Conservation (phyloP, 1,284 basidiomycete species). For the Puccinia coronata region DNA sequence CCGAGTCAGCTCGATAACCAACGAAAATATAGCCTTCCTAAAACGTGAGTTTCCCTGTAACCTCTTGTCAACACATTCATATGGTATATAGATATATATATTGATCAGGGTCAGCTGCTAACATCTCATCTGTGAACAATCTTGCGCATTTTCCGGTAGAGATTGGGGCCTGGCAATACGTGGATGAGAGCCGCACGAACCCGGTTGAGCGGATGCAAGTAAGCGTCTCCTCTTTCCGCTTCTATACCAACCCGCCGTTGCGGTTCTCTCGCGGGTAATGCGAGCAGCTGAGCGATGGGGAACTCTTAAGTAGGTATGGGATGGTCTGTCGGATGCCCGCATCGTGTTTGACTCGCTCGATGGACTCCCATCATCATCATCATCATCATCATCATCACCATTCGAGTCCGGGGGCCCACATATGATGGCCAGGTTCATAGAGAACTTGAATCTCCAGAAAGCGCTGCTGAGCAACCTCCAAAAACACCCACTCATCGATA, state of each 20-base stretch:
- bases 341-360: slow-evolving; percentile 69
- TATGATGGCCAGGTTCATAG: slow-evolving; percentile 81
- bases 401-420: slow-evolving; percentile 60
- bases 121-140: too few species aligned
- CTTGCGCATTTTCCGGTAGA: slow-evolving; percentile 66
- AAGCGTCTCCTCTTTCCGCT: slow-evolving; percentile 51
- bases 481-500: slow-evolving; percentile 58
- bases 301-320: slow-evolving; percentile 69
- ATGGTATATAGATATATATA: too few species aligned
- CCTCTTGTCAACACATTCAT: background rate
- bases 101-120: too few species aligned
- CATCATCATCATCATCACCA: slow-evolving; percentile 59
- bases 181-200: slow-evolving; percentile 71
- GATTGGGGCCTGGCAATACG: slow-evolving; percentile 77
- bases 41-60: slow-evolving; percentile 63
- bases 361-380: slow-evolving; percentile 53
- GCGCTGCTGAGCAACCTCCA: slow-evolving; percentile 67
- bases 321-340: slow-evolving; percentile 77
- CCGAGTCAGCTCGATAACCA: slow-evolving; percentile 84
- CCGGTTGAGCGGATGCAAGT: slow-evolving; percentile 83
- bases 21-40: slow-evolving; percentile 75
- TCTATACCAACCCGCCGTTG: too few species aligned
- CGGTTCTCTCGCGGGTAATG: too few species aligned
- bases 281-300: background rate
- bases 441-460: slow-evolving; percentile 86